Base-by-base conservation (phyloP, 1,284 basidiomycete species). In the Neonothopanus nambi region DNA sequence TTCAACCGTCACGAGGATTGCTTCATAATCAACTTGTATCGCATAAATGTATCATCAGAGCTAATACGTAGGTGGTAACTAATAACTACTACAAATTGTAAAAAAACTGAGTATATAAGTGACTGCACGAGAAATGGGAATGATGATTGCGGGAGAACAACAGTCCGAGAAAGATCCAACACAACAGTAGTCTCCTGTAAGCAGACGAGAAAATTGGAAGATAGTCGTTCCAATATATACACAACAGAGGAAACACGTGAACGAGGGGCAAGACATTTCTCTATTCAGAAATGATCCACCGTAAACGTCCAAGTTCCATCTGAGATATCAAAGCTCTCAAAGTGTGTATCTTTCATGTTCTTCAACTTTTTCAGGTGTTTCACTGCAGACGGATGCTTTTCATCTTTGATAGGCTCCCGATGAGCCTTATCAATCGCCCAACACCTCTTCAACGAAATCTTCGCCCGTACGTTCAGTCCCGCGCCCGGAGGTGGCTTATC, bases 361-460 rank as follows among this genome's bases (percentile, higher is more conserved):
- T 87, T 87, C 68, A 98, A 75, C 62, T 91, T 82, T 73, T 91
- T 93, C 63, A 94, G 62, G 68, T 96, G 93, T 64, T 89, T 87
- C 49, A 84, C 75, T 51, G 85, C 84, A 41, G 76, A 71, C n/a
- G 89, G 83, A 65, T 94, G 83, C 38, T 78, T 79, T 52, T 82
- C 76, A 63, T 99, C 93, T 68, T 89, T 94, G 72, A 98, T 87
- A 36, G 92, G 89, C 68, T 95, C 87, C 57, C 93, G 80, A 42
- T 93, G 95, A 23, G 92, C 90, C 75, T 96, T 96, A 73, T 98
- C 94, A 54, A 87, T 77, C 35, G 93, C 81, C 88, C 91, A 99
- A 74, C 93, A 95, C 41, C 85, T 79, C 58, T 92, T 76, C 33
- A 99, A 76, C 48, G 82, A 80, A 63, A 99, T 85, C 55, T 80